Conservation (phyloP, 2,329 filamentous ascomycete genomes). For the Penicillium sp. region DNA sequence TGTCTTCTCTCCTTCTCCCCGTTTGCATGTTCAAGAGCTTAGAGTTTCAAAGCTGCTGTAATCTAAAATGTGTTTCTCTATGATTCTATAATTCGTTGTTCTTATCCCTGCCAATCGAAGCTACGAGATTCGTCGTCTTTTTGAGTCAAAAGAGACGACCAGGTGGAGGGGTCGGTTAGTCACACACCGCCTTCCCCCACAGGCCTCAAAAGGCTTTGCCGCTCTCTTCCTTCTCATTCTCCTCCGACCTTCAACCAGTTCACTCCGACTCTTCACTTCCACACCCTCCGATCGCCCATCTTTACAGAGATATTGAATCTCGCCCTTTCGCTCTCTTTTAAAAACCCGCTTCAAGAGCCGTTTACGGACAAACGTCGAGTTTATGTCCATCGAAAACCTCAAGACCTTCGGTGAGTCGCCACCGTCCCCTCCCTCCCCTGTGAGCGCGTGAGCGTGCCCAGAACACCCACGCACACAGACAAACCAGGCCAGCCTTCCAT, state of each 20-base stretch:
- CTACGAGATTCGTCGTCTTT: background rate
- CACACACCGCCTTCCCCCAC: slow-evolving; percentile 39
- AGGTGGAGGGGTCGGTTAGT: slow-evolving; percentile 25
- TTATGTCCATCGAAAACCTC: slow-evolving; percentile 99
- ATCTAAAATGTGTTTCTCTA: background rate
- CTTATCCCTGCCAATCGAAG: background rate
- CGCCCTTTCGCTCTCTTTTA: slow-evolving; percentile 27
- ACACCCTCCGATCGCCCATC: slow-evolving; percentile 26
- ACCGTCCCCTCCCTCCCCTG: slow-evolving; percentile 26
- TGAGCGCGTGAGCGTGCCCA: slow-evolving; percentile 8
- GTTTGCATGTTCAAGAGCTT: background rate
- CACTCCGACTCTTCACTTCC: slow-evolving; percentile 16
- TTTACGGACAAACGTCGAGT: slow-evolving; percentile 70
- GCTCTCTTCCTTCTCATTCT: slow-evolving; percentile 31
- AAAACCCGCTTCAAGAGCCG: slow-evolving; percentile 41
- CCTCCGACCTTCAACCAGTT: slow-evolving; percentile 25
- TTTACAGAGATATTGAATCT: slow-evolving; percentile 38
- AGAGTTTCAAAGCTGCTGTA: background rate
- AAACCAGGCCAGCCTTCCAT: background rate
- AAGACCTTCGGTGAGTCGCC: slow-evolving; percentile 80
- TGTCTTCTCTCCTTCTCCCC: background rate
- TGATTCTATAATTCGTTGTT: background rate
- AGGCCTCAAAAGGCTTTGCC: slow-evolving; percentile 42
- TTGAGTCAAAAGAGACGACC: background rate
- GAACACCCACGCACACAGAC: background rate